phyloP scores from a whole-genome alignment of 495 filamentous ascomycete species.

The Aspergillus kassunensis region DNA sequence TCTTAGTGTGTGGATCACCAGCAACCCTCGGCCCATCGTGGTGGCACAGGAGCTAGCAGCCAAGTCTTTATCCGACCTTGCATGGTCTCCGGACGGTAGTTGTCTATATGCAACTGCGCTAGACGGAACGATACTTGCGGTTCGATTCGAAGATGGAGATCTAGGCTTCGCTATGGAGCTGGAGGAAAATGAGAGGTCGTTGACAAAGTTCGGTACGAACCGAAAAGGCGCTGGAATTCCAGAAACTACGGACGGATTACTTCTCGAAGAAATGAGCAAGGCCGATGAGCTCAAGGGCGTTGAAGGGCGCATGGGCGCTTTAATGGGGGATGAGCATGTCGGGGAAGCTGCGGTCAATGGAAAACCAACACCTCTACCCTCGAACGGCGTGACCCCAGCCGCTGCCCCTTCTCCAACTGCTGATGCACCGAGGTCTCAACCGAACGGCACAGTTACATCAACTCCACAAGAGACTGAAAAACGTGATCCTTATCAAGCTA shows the following conservation, averaged over 20 bases:
- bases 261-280: slow-evolving; percentile 87
- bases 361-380: slow-evolving; percentile 27
- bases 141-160: slow-evolving; percentile 69
- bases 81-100: slow-evolving; percentile 91
- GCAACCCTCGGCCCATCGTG: slow-evolving; percentile 81
- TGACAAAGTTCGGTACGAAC: slow-evolving; percentile 88
- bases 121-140: slow-evolving; percentile 78
- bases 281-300: slow-evolving; percentile 83
- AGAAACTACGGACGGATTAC: slow-evolving; percentile 81
- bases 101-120: slow-evolving; percentile 80
- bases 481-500: slow-evolving; percentile 58
- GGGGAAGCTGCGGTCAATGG: slow-evolving; percentile 41
- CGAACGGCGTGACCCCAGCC: slow-evolving; percentile 43
- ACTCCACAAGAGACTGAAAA: slow-evolving; percentile 49
- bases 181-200: slow-evolving; percentile 85
- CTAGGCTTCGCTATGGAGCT: slow-evolving; percentile 67
- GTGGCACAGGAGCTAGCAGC: slow-evolving; percentile 81
- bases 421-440: slow-evolving; percentile 34
- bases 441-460: slow-evolving; percentile 35
- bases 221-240: slow-evolving; percentile 81
- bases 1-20: slow-evolving; percentile 95
- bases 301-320: slow-evolving; percentile 90
- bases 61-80: slow-evolving; percentile 89
- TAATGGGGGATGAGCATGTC: slow-evolving; percentile 78
- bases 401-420: slow-evolving; percentile 31